A percentile compares a stretch with the other conserved stretches of the same genome.
These are phyloP conservation scores for Termitomyces heimii DNA, from an alignment of 768 basidiomycete genomes.

Conservation along the genomic window DNA sequence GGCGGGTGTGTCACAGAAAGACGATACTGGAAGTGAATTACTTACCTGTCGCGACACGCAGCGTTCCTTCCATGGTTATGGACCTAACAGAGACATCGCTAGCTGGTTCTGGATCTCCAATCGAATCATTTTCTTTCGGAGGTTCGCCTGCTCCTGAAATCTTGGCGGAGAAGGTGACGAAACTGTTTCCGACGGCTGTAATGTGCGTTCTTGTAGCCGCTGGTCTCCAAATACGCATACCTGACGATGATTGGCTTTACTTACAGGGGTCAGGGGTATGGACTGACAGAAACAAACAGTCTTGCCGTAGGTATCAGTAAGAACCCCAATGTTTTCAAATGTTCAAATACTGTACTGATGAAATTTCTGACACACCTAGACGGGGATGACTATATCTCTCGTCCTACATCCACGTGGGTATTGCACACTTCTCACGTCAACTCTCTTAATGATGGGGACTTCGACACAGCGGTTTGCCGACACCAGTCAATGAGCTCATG, in stretches of 20 bases:
- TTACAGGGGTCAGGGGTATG: constrained; percentile 35
- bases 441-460: neutral
- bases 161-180: constrained; percentile 26
- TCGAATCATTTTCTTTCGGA: constrained; percentile 36
- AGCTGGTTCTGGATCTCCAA: constrained; percentile 25
- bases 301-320: constrained; percentile 31
- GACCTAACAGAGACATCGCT: constrained; percentile 40
- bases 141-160: constrained; percentile 32
- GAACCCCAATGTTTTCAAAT: constrained; percentile 4
- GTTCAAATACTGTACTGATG: neutral
- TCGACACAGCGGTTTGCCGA: constrained; percentile 32
- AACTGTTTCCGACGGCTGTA: constrained; percentile 28
- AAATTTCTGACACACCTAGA: constrained; percentile 16
- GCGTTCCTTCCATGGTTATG: constrained; percentile 50
- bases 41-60: constrained; percentile 10
- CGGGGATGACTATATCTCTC: constrained; percentile 46
- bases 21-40: neutral
- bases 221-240: constrained; percentile 4
- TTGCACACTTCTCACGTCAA: neutral
- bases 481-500: constrained; percentile 39
- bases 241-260: neutral
- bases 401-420: constrained; percentile 41
- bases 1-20: constrained; percentile 31
- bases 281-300: constrained; percentile 49
- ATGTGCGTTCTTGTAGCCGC: constrained; percentile 1